phyloP scores from a whole-genome alignment of 257 asterid species.

The Nyctanthes arbortristis region DNA sequence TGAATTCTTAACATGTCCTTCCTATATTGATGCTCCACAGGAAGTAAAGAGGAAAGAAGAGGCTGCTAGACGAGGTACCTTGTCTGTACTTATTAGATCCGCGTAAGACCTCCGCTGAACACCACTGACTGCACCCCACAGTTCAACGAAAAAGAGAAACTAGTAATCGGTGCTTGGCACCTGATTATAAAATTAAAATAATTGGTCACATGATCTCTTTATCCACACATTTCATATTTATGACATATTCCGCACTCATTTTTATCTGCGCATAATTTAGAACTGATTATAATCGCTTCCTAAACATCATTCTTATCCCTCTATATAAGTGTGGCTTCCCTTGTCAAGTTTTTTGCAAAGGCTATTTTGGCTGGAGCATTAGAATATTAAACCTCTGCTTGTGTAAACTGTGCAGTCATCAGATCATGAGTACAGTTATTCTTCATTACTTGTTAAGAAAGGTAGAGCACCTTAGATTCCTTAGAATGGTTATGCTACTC shows the following conservation, averaged over 20 bases:
- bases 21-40: constrained; percentile 39
- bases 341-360: background rate
- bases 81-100: constrained; percentile 14
- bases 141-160: constrained; percentile 1
- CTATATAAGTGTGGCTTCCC: background rate
- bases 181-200: too few relatives aligned
- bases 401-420: background rate
- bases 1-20: background rate
- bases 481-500: background rate
- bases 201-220: too few relatives aligned
- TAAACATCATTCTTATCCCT: background rate
- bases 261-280: too few relatives aligned
- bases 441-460: background rate
- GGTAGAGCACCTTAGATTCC: background rate
- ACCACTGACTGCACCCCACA: background rate
- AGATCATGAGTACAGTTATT: background rate
- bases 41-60: constrained; percentile 77
- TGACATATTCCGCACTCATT: too few relatives aligned
- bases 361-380: background rate
- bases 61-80: constrained; percentile 82
- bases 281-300: too few relatives aligned
- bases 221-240: too few relatives aligned
- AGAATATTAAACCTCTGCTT: background rate
- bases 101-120: background rate
- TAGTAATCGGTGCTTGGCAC: too few relatives aligned